phyloP scores from a whole-genome alignment of 768 basidiomycete genomes.

The Cystobasidium ongulense region DNA sequence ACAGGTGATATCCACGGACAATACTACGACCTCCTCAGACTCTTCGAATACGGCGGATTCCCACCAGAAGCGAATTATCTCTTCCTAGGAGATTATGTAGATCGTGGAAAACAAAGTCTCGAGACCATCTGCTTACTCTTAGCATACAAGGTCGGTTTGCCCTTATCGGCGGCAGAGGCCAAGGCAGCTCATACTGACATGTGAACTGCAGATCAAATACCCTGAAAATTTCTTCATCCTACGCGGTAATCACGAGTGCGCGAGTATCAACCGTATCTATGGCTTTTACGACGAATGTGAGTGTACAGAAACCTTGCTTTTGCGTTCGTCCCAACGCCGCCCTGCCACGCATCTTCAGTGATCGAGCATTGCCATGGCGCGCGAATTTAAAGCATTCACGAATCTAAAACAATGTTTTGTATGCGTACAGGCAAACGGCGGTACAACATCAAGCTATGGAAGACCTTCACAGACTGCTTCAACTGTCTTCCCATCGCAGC shows the following conservation, averaged over 20 bases:
- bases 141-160: constrained; percentile 66
- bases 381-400: not conserved
- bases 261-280: constrained; percentile 98
- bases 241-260: constrained; percentile 97
- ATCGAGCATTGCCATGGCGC: not conserved
- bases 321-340: constrained; percentile 1
- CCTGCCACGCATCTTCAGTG: constrained; percentile 1
- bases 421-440: constrained; percentile 77
- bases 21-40: constrained; percentile 93
- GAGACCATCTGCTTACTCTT: constrained; percentile 99
- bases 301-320: too few relatives aligned
- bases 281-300: constrained; percentile 99
- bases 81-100: constrained; percentile 98
- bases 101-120: constrained; percentile 95
- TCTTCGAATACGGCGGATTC: constrained; percentile 99
- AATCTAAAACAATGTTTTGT: constrained; percentile 15
- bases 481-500: constrained; percentile 98
- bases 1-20: constrained; percentile 97
- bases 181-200: not conserved
- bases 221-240: constrained; percentile 99
- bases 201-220: constrained; percentile 68
- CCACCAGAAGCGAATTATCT: constrained; percentile 99
- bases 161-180: not conserved
- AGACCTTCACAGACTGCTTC: constrained; percentile 99
- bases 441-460: constrained; percentile 99